Conservation (phyloP, 2,329 filamentous ascomycete genomes). For the Dryadomyces quercivorus region DNA sequence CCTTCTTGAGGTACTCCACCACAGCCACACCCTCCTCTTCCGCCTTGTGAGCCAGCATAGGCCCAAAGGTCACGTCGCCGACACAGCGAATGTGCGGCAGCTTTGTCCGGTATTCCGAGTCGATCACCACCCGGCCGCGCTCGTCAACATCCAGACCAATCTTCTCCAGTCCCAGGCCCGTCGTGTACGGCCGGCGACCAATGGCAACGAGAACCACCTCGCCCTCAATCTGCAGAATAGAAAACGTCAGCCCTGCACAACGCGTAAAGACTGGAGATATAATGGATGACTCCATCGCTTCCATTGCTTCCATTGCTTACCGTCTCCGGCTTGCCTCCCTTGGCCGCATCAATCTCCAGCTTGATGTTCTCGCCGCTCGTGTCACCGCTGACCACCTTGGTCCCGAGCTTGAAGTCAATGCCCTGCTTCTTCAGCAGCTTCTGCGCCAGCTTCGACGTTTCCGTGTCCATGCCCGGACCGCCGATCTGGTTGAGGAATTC, state of each 20-base stretch:
- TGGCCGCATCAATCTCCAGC: constrained; percentile 79
- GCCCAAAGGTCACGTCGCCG: constrained; percentile 91
- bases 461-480: constrained; percentile 91
- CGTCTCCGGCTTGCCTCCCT: constrained; percentile 89
- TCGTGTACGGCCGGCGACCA: constrained; percentile 87
- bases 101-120: constrained; percentile 98
- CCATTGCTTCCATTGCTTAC: constrained; percentile 39
- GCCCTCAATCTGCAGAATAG: constrained; percentile 59
- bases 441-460: constrained; percentile 82
- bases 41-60: constrained; percentile 98
- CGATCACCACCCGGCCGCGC: constrained; percentile 87
- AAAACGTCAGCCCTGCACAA: background rate
- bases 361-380: constrained; percentile 64
- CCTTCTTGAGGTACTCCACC: constrained; percentile 95
- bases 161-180: constrained; percentile 85
- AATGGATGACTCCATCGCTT: no score
- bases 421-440: constrained; percentile 95
- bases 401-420: constrained; percentile 95
- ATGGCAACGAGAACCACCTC: constrained; percentile 96
- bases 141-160: constrained; percentile 87
- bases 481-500: constrained; percentile 95
- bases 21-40: constrained; percentile 95
- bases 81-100: constrained; percentile 93
- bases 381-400: constrained; percentile 85
- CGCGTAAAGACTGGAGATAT: no score